Evolutionary conservation across 345 rosid species (phyloP), one percentile per base, ranked within the genome.

Genomic region (Theobroma cacao): DNA sequence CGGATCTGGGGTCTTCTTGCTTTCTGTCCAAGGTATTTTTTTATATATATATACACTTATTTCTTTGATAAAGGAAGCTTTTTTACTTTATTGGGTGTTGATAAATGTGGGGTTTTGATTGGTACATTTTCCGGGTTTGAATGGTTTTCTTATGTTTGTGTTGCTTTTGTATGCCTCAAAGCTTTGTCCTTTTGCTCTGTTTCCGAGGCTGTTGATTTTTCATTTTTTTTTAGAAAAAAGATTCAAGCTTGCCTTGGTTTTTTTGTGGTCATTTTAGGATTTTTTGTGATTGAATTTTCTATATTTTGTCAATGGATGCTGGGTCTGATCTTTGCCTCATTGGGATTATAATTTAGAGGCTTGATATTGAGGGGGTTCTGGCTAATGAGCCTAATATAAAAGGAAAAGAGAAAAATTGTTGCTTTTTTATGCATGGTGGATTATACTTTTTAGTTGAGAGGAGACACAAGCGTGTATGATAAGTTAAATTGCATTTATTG

Each of bases 1-100:
- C 82, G 88, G 92, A 90, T 84, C 75, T 52, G 45, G 75, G 56
- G 4, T 50, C 30, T 50, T 72, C 45, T 34, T 52, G 31, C 17
- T 43, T 26, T 48, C 7, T 69, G 28, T 28, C 15, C 58, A 28
- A 69, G 58, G 58, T 69, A 47, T 28, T 47, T 28, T 69, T 11
- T 67, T 69, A 43, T 45, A 26, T 59, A n/a, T n/a, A n/a, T 41
- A 7, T 41, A 41, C 9, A 6, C 33, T 43, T 47, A 47, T 47
- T 13, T 47, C 52, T 47, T 13, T 47, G 52, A 47, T 47, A 20
- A 68, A 45, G 2, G 55, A 68, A 68, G 73, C 55, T 2, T 68
- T 43, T 47, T 69, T 28, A n/a, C 74, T 30, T 88, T 85, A 82
- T 26, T n/a, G 55, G 62, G 47, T 53, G 22, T 34, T 43, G 56